phyloP scores from a whole-genome alignment of 768 basidiomycete genomes.

The Kwoniella bestiolae region DNA sequence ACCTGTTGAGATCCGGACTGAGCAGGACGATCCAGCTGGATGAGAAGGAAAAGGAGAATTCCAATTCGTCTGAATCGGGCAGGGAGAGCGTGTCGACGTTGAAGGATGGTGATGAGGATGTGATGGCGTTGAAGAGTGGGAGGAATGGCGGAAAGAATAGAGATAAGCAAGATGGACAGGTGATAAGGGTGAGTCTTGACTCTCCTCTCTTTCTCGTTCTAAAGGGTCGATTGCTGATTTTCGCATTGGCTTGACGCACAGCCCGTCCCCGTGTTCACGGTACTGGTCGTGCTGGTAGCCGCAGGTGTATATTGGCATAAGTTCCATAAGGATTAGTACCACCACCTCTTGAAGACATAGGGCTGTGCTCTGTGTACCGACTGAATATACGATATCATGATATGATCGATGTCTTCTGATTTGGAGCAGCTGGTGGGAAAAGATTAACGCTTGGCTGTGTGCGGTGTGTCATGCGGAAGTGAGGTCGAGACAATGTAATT shows the following conservation, averaged over 20 bases:
- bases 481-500: background rate
- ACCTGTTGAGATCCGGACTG: background rate
- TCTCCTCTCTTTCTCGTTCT: too few relatives aligned
- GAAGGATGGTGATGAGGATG: constrained; percentile 33
- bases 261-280: constrained; percentile 45
- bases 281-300: constrained; percentile 41
- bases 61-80: constrained; percentile 19
- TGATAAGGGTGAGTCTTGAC: constrained; percentile 25
- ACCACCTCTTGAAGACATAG: background rate
- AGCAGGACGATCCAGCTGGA: constrained; percentile 1
- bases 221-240: background rate
- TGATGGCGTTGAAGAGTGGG: background rate
- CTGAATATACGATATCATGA: too few relatives aligned
- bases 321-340: constrained; percentile 30
- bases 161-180: constrained; percentile 12
- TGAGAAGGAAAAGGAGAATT: constrained; percentile 27
- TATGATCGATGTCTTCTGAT: too few relatives aligned
- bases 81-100: constrained; percentile 29
- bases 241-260: too few relatives aligned
- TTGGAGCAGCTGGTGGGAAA: background rate
- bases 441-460: too few relatives aligned
- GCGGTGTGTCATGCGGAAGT: too few relatives aligned
- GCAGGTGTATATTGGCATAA: constrained; percentile 46
- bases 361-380: background rate
- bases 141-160: constrained; percentile 10